phyloP scores from a whole-genome alignment of 805 yeast genomes.

The Cyberlindnera japonica region DNA sequence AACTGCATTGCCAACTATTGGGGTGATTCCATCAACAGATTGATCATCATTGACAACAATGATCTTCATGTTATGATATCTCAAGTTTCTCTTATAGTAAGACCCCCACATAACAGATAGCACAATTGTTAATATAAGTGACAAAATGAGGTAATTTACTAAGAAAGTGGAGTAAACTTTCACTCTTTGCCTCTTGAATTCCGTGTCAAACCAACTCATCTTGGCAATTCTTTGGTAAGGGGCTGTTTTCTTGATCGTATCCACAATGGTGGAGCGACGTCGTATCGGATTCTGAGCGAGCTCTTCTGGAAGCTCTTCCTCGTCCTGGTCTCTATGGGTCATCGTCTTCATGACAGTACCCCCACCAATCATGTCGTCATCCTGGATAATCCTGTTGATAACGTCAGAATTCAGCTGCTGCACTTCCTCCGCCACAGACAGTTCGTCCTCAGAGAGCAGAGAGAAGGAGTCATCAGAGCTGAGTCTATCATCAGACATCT shows the following conservation, averaged over 20 bases:
- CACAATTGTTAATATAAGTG: conserved; percentile 23
- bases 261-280: conserved; percentile 20
- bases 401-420: conserved; percentile 18
- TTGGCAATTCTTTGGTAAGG: conserved; percentile 17
- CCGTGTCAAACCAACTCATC: conserved; percentile 22
- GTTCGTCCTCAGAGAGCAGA: conserved; percentile 6
- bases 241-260: conserved; percentile 13
- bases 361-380: conserved; percentile 16
- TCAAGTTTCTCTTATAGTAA: conserved; percentile 14
- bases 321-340: conserved; percentile 1
- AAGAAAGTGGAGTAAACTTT: conserved; percentile 18
- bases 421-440: conserved; percentile 14
- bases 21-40: conserved; percentile 12
- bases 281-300: no score
- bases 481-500: not conserved
- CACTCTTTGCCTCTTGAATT: conserved; percentile 17
- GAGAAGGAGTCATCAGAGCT: conserved; percentile 2
- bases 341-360: conserved; percentile 4
- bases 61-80: conserved; percentile 18
- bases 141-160: conserved; percentile 21
- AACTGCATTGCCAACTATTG: conserved; percentile 20
- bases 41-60: conserved; percentile 25
- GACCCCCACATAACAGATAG: conserved; percentile 30
- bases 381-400: conserved; percentile 8
- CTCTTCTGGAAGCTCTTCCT: no score